Base-by-base conservation (phyloP, 164 flowering plant genomes). In the Sedum album region DNA sequence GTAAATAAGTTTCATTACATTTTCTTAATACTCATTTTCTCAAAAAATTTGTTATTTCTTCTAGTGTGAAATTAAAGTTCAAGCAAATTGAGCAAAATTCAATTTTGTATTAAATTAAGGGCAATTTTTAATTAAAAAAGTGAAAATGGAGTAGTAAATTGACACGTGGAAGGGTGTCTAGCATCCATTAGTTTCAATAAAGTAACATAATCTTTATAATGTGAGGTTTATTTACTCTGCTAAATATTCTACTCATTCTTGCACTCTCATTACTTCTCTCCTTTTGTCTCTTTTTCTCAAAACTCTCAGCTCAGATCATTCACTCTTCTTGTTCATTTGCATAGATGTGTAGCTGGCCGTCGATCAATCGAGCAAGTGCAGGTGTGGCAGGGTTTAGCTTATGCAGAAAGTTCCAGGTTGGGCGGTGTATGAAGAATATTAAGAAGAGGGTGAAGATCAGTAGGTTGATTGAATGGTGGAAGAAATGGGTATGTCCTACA, bases 391-490 rank as follows among this genome's bases (percentile, higher is more conserved):
- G 46, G 46, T 41, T 65, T 23, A 65, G 46, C 30, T 25, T 65
- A 41, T 35, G 42, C 30, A 42, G 67, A 7, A 23, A 25, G 60
- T 15, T 63, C 21, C 41, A 35, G 36, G 33, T 60, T n/a, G 20
- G 35, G 20, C 35, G 66, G 42, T 23, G 41, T 6, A 23, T 9
- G 60, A 53, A 23, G 30, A 53, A 53, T 21, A 53, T 20, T n/a
- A 49, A 49, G 33, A 62, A 65, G 42, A 65, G 21, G 67, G 46
- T 65, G 67, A 65, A 65, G 67, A 65, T 65, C 7, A 23, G n/a
- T 21, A 65, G 42, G 68, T 42, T 41, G 36, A 77, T 79, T 84
- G 75, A 77, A 63, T 82, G 76, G 82, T 82, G 80, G 81, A 61
- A 72, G 14, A 81, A 73, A 68, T 53, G 77, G 73, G 51, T 55